These are phyloP conservation scores for Arthrobotrys iridis DNA, from an alignment of 2,329 filamentous ascomycete species.

Conservation along the genomic window DNA sequence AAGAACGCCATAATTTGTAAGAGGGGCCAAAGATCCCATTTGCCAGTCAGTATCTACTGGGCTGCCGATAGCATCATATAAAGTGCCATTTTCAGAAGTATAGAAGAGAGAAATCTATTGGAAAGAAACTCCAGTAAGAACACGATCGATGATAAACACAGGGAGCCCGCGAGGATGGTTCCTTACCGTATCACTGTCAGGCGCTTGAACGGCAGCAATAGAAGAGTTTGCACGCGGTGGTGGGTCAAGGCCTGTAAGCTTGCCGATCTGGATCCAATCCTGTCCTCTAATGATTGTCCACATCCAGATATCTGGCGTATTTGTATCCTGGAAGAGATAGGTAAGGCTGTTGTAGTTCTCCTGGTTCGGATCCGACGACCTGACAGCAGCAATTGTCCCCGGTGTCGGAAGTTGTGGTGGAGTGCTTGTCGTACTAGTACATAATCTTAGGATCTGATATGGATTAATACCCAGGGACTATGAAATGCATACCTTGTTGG, in stretches of 20 bases:
- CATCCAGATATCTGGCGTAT: slow-evolving; percentile 49
- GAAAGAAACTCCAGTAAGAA: not conserved
- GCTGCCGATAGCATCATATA: slow-evolving; percentile 37
- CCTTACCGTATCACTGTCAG: slow-evolving; percentile 32
- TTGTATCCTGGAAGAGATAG: slow-evolving; percentile 46
- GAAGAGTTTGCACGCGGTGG: slow-evolving; percentile 32
- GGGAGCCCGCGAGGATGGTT: too few species aligned
- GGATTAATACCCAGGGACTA: not conserved
- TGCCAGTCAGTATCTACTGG: slow-evolving; percentile 22
- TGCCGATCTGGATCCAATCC: slow-evolving; percentile 46
- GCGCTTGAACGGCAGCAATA: slow-evolving; percentile 42
- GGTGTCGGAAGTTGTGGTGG: slow-evolving; percentile 25
- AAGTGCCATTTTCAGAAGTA: slow-evolving; percentile 35
- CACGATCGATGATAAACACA: not conserved
- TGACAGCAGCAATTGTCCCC: slow-evolving; percentile 47
- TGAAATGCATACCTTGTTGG: slow-evolving; percentile 24
- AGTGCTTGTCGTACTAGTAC: slow-evolving; percentile 22
- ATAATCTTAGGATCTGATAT: not conserved
- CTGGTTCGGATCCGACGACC: slow-evolving; percentile 20
- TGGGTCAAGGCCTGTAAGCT: slow-evolving; percentile 34
- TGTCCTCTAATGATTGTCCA: slow-evolving; percentile 24
- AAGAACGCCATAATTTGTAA: slow-evolving; percentile 43
- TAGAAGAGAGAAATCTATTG: slow-evolving; percentile 47
- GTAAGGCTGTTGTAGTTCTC: slow-evolving; percentile 33
- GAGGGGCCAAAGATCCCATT: slow-evolving; percentile 32